Evolutionary conservation across 129 eudicot genomes (phyloP).

Genomic region (Mikania micrantha): DNA sequence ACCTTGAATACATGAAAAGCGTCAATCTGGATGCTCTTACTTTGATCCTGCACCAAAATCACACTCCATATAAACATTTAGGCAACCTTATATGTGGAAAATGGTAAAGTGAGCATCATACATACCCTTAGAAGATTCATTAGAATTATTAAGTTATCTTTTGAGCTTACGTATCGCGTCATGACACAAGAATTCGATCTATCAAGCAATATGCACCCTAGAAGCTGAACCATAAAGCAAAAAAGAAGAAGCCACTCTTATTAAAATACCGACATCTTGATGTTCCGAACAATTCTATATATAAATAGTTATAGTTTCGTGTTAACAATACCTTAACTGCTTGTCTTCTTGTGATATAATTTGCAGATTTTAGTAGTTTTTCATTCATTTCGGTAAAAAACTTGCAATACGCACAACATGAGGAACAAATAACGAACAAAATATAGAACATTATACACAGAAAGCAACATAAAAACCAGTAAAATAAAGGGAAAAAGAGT

Average conservation of each 20-base stretch:
- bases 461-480: not conserved
- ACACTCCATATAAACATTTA: not conserved
- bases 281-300: not conserved
- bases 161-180: conserved; percentile 56
- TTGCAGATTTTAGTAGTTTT: conserved; percentile 56
- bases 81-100: not conserved
- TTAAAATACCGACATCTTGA: not conserved
- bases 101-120: conserved; percentile 13
- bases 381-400: conserved; percentile 66
- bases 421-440: not conserved
- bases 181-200: conserved; percentile 47
- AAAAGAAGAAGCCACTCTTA: not conserved
- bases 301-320: not conserved
- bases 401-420: conserved; percentile 21
- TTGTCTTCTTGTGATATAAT: conserved; percentile 71
- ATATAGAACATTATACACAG: not conserved
- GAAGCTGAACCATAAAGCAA: conserved; percentile 29
- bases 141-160: conserved; percentile 49
- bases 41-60: conserved; percentile 44
- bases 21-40: conserved; percentile 62
- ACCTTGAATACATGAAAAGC: conserved; percentile 89
- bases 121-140: conserved; percentile 81
- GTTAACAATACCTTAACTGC: conserved; percentile 54
- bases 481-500: not conserved
- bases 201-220: conserved; percentile 68